These are phyloP conservation scores for Hura crepitans DNA, from an alignment of 441 rosid genomes.

Conservation along the genomic window DNA sequence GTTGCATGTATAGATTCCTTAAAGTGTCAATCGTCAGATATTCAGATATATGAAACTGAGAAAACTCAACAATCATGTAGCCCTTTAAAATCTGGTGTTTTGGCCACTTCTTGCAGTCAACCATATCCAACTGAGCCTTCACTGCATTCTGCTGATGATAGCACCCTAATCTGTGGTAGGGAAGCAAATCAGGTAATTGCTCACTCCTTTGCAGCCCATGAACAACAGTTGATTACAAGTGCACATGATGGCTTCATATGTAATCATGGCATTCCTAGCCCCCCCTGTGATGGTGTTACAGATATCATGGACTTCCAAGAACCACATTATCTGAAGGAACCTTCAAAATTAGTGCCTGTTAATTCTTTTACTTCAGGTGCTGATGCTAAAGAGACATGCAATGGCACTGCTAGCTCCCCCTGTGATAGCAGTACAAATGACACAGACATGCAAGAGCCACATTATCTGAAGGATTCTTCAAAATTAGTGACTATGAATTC, in stretches of 20 bases:
- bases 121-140: slow-evolving; percentile 41
- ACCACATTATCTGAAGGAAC: slow-evolving; percentile 48
- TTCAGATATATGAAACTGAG: slow-evolving; percentile 40
- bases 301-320: slow-evolving; percentile 39
- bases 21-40: slow-evolving; percentile 35
- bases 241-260: slow-evolving; percentile 44
- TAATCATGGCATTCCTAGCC: slow-evolving; percentile 38
- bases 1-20: slow-evolving; percentile 39
- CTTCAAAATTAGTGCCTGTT: slow-evolving; percentile 58
- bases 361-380: slow-evolving; percentile 50
- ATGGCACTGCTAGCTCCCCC: slow-evolving; percentile 34
- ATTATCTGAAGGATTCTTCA: slow-evolving; percentile 48
- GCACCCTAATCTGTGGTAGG: slow-evolving; percentile 28
- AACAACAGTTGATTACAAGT: slow-evolving; percentile 36
- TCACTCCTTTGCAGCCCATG: slow-evolving; percentile 43
- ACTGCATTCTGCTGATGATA: slow-evolving; percentile 38
- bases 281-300: slow-evolving; percentile 43
- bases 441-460: slow-evolving; percentile 41
- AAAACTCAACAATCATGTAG: slow-evolving; percentile 35
- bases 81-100: slow-evolving; percentile 39
- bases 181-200: slow-evolving; percentile 41
- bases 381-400: slow-evolving; percentile 31
- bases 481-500: slow-evolving; percentile 61
- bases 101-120: slow-evolving; percentile 40
- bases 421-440: slow-evolving; percentile 37